phyloP scores from a whole-genome alignment of 345 rosid species.

The Gossypium rotundifolium region DNA sequence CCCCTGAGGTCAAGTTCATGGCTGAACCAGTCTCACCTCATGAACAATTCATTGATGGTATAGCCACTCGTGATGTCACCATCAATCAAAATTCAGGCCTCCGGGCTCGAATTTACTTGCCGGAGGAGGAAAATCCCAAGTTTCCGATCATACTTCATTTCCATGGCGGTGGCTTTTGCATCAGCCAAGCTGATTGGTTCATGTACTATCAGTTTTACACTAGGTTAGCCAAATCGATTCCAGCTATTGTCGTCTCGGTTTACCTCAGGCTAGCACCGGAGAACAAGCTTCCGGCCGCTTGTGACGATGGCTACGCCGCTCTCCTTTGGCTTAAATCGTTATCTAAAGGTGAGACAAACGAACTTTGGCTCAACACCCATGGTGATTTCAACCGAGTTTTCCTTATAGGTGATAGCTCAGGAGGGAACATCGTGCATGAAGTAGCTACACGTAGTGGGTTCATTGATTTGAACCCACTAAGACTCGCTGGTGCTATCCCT shows the following conservation, averaged over 20 bases:
- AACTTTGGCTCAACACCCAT: conserved; percentile 28
- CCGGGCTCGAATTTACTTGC: conserved; percentile 44
- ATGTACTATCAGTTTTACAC: conserved; percentile 33
- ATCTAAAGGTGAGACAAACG: conserved; percentile 22
- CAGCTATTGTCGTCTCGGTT: conserved; percentile 33
- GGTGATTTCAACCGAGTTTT: conserved; percentile 39
- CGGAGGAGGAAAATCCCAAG: conserved; percentile 26
- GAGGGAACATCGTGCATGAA: conserved; percentile 38
- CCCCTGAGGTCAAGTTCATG: conserved; percentile 56
- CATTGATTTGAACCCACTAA: conserved; percentile 20
- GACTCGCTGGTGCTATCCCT: conserved; percentile 36
- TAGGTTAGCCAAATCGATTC: conserved; percentile 23
- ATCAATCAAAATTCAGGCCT: conserved; percentile 23
- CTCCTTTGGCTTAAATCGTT: conserved; percentile 41
- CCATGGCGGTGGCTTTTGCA: conserved; percentile 51
- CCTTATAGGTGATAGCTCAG: conserved; percentile 46
- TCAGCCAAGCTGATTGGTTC: conserved; percentile 36
- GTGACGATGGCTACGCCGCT: conserved; percentile 33
- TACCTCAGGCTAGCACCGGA: conserved; percentile 41
- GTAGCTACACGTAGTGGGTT: conserved; percentile 36
- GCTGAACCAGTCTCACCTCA: conserved; percentile 48
- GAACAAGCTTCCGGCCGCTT: conserved; percentile 38
- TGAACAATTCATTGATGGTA: conserved; percentile 37
- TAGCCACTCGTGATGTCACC: conserved; percentile 41
- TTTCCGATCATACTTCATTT: conserved; percentile 45